phyloP scores from a whole-genome alignment of 768 basidiomycete genomes.

The Auricularia cornea region DNA sequence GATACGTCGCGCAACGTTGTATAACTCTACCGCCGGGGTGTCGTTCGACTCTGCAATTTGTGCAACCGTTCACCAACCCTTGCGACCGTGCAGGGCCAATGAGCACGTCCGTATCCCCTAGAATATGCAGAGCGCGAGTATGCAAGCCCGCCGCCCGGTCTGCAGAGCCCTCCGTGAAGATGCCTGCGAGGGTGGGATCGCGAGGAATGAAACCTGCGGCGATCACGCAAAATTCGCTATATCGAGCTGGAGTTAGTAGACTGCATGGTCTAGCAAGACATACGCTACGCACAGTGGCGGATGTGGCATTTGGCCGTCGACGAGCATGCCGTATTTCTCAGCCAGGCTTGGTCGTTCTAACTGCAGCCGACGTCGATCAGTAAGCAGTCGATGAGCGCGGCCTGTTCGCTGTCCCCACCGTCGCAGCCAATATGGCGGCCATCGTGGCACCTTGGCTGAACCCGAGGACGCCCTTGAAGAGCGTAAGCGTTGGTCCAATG shows the following conservation, averaged over 20 bases:
- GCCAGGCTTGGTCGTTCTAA: constrained; percentile 45
- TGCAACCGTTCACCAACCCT: constrained; percentile 45
- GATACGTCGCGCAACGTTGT: not conserved
- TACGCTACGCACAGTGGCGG: constrained; percentile 67
- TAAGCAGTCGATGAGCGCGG: constrained; percentile 1
- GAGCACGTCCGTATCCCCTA: constrained; percentile 71
- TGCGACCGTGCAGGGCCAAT: constrained; percentile 62
- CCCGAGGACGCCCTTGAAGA: constrained; percentile 61
- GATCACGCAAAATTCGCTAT: constrained; percentile 65
- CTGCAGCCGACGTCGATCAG: constrained; percentile 23
- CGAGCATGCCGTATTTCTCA: constrained; percentile 42
- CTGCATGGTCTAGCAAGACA: no score
- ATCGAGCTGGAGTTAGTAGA: not conserved
- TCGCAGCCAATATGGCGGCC: constrained; percentile 59
- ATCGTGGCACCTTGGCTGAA: constrained; percentile 80
- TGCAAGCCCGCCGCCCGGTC: constrained; percentile 28
- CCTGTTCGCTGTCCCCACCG: constrained; percentile 44
- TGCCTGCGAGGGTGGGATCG: constrained; percentile 36
- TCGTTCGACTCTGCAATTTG: constrained; percentile 54
- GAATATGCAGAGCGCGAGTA: constrained; percentile 72
- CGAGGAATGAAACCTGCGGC: constrained; percentile 60
- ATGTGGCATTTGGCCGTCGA: constrained; percentile 57
- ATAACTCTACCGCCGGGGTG: constrained; percentile 62
- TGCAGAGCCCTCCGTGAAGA: constrained; percentile 31
- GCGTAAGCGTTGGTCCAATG: not conserved